These are phyloP conservation scores for Pseudogymnoascus verrucosus DNA, from an alignment of 2,329 filamentous ascomycete species.

Conservation along the genomic window DNA sequence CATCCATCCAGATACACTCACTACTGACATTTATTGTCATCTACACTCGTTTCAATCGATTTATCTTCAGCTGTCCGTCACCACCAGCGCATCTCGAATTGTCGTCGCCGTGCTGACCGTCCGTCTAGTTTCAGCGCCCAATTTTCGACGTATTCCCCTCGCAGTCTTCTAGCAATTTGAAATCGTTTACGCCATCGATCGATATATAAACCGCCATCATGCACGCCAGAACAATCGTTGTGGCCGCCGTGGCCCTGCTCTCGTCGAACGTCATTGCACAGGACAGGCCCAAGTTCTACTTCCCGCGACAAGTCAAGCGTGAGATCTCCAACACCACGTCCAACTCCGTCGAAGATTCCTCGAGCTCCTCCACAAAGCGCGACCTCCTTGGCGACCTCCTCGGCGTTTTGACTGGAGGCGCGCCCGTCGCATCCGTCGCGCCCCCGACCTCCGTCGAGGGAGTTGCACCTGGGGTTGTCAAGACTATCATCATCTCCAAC, in stretches of 20 bases:
- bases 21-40: conserved; percentile 46
- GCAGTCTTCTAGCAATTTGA: conserved; percentile 12
- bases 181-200: conserved; percentile 17
- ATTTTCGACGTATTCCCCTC: neutral
- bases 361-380: conserved; percentile 9
- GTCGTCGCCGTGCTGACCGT: conserved; percentile 36
- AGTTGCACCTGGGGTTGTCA: neutral
- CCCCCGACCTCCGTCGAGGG: neutral
- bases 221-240: conserved; percentile 42
- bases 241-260: conserved; percentile 42
- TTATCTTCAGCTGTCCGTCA: conserved; percentile 25
- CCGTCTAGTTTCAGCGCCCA: conserved; percentile 22
- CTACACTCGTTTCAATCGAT: conserved; percentile 45
- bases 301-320: conserved; percentile 48
- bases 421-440: conserved; percentile 4
- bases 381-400: neutral
- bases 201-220: conserved; percentile 33
- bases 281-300: conserved; percentile 47
- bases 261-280: conserved; percentile 39
- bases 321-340: conserved; percentile 37
- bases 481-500: conserved; percentile 9
- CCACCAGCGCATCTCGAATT: neutral
- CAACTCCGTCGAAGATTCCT: neutral
- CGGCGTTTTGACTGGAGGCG: conserved; percentile 6
- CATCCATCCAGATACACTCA: conserved; percentile 11